phyloP scores from a whole-genome alignment of 305 asterid genomes.

The Solanum aculeatissimum region DNA sequence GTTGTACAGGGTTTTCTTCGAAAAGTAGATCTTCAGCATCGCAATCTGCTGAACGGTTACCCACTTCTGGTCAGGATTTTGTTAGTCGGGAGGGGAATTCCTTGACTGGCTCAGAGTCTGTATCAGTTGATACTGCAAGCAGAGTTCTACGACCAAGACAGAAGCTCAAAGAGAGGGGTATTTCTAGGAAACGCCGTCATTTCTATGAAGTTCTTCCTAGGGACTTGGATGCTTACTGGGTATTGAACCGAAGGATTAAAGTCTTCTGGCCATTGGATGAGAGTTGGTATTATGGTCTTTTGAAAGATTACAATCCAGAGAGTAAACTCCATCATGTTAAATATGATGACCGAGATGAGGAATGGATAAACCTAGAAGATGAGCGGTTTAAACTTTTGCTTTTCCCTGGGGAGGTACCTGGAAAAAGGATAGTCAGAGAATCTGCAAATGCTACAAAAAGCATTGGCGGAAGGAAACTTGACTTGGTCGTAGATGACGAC shows the following conservation, averaged over 20 bases:
- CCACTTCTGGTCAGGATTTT: constrained; percentile 40
- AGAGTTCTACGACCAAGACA: constrained; percentile 78
- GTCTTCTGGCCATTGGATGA: constrained; percentile 96
- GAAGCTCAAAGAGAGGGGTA: constrained; percentile 42
- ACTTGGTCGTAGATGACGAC: constrained; percentile 30
- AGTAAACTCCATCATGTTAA: constrained; percentile 69
- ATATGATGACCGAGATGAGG: constrained; percentile 95
- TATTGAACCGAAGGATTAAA: constrained; percentile 67
- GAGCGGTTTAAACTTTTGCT: constrained; percentile 93
- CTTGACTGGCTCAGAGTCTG: constrained; percentile 35
- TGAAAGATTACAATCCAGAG: constrained; percentile 71
- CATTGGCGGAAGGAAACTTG: constrained; percentile 22
- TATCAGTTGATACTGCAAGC: constrained; percentile 39
- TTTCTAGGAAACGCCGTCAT: constrained; percentile 86
- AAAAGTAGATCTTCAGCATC: constrained; percentile 38
- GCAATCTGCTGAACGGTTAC: constrained; percentile 33
- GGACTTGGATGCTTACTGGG: constrained; percentile 70
- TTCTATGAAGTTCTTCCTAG: constrained; percentile 63
- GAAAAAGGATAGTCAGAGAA: constrained; percentile 31
- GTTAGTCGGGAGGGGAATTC: constrained; percentile 30
- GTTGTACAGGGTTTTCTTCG: constrained; percentile 74
- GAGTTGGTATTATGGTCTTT: constrained; percentile 89
- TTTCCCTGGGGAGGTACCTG: constrained; percentile 80
- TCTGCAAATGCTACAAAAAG: constrained; percentile 18
- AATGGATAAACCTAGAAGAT: constrained; percentile 77